A percentile compares a stretch with the other conserved stretches of the same genome.
Evolutionary conservation across 345 rosid species (phyloP).

Genomic region (Moringa oleifera): DNA sequence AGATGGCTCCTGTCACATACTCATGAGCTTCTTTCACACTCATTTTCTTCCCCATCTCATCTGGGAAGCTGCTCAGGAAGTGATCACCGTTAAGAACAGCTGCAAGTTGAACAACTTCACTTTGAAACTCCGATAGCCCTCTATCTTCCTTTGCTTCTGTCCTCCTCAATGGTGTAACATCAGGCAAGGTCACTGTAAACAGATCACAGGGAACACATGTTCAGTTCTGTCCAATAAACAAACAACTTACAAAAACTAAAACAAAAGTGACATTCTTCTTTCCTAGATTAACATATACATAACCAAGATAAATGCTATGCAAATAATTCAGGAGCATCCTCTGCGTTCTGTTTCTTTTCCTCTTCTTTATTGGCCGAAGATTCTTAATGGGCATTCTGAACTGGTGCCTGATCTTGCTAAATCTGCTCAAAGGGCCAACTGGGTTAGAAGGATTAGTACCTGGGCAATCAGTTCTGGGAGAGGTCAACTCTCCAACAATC

Average conservation of each 20-base stretch:
- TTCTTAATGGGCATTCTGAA: no score
- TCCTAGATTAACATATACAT: not conserved
- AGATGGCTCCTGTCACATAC: slow-evolving; percentile 60
- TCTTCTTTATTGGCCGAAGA: no score
- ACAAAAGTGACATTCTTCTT: no score
- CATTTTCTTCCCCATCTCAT: slow-evolving; percentile 77
- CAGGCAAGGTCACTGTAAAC: slow-evolving; percentile 67
- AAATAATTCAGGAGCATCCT: no score
- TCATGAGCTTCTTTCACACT: slow-evolving; percentile 76
- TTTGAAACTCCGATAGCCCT: slow-evolving; percentile 64
- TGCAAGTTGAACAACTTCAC: slow-evolving; percentile 88
- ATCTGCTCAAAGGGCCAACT: no score
- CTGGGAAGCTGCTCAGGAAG: slow-evolving; percentile 73
- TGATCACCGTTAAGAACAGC: slow-evolving; percentile 95
- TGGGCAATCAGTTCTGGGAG: slow-evolving; percentile 94
- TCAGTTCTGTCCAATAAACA: not conserved
- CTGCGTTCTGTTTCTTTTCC: no score
- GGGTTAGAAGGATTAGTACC: slow-evolving; percentile 28
- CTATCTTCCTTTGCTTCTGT: slow-evolving; percentile 69
- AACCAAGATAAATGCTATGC: no score
- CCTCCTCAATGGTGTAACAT: slow-evolving; percentile 59
- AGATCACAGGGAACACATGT: not conserved
- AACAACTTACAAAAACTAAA: not conserved
- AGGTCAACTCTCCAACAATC: slow-evolving; percentile 50
- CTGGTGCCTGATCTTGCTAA: no score